Evolutionary conservation across 148 eudicot species (phyloP).

Genomic region (Arctostaphylos glauca): DNA sequence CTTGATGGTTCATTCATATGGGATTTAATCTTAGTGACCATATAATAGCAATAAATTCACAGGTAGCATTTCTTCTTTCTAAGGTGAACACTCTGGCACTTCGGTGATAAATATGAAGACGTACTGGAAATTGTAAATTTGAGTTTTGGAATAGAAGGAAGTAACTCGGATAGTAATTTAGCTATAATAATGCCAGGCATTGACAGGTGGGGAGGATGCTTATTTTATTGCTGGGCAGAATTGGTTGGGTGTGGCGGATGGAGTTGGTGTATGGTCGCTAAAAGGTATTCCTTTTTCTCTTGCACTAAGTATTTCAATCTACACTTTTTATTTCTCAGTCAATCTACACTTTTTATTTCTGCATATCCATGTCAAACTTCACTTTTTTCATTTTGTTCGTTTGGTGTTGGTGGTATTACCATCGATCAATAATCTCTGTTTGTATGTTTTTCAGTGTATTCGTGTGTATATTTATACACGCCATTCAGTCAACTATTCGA

Average conservation of each 20-base stretch:
- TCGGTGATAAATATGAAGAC: too few relatives aligned
- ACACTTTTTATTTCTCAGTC: neutral
- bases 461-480: neutral
- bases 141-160: constrained; percentile 7
- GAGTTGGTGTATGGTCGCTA: constrained; percentile 81
- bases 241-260: constrained; percentile 92
- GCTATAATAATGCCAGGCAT: constrained; percentile 85
- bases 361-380: neutral
- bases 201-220: constrained; percentile 93
- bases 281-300: constrained; percentile 45
- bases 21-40: neutral
- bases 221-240: constrained; percentile 51
- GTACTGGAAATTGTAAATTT: neutral
- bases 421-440: neutral
- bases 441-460: neutral
- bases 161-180: constrained; percentile 45
- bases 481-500: neutral
- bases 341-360: too few relatives aligned
- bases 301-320: neutral
- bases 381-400: neutral
- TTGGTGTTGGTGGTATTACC: neutral
- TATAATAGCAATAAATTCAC: neutral
- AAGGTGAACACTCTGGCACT: neutral
- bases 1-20: neutral
- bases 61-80: neutral